Evolutionary conservation across 169 alveolate species (phyloP).

Genomic region (Besnoitia besnoiti): DNA sequence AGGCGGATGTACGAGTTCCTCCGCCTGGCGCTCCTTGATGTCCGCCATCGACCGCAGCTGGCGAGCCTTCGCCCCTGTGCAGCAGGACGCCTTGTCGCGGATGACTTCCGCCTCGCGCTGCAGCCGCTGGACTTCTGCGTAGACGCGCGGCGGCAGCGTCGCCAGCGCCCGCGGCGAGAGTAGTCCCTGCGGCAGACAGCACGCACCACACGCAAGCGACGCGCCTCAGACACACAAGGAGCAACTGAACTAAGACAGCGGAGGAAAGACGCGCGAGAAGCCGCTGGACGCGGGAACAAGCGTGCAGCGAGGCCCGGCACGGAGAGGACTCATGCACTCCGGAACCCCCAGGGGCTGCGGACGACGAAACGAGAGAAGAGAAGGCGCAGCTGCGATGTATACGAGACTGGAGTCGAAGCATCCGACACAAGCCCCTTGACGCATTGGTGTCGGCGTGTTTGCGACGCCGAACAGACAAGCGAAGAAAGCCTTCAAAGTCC

Average conservation of each 20-base stretch:
- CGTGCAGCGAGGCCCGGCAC: not conserved
- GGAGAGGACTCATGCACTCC: no score
- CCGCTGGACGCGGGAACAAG: not conserved
- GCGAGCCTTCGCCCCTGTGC: constrained; percentile 61
- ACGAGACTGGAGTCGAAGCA: no score
- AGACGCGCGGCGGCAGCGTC: not conserved
- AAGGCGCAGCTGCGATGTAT: no score
- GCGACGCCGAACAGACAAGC: no score
- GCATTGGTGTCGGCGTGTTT: no score
- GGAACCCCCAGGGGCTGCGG: no score
- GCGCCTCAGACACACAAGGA: not conserved
- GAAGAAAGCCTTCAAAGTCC: no score
- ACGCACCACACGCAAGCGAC: not conserved
- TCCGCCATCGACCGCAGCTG: constrained; percentile 46
- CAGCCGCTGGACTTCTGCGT: constrained; percentile 21
- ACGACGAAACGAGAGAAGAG: no score
- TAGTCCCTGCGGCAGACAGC: no score
- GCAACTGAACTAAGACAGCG: not conserved
- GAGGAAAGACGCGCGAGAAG: not conserved
- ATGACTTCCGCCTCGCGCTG: constrained; percentile 25
- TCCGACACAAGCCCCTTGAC: no score
- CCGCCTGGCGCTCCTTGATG: constrained; percentile 50
- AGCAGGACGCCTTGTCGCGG: constrained; percentile 57
- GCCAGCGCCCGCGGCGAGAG: not conserved
- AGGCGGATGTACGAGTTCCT: constrained; percentile 7